These are phyloP conservation scores for Ambrosiella beaveri DNA, from an alignment of 2,329 filamentous ascomycete genomes.

Conservation along the genomic window DNA sequence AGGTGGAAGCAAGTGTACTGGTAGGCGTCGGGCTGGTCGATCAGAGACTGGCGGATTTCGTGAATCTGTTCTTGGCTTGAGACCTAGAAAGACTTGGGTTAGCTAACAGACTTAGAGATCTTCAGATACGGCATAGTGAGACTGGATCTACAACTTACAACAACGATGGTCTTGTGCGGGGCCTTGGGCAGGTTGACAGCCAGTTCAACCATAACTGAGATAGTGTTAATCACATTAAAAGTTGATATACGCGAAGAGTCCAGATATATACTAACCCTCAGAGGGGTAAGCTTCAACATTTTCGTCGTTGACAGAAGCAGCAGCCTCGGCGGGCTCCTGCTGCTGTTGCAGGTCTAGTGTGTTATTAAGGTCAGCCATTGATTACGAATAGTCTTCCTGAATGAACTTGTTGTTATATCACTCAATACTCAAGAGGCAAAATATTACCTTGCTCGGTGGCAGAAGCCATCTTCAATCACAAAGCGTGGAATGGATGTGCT, in stretches of 20 bases:
- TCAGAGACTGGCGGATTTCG: constrained; percentile 89
- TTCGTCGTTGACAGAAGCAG: background rate
- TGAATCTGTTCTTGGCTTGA: constrained; percentile 91
- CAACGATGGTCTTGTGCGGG: constrained; percentile 5
- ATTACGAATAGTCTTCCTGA: no score
- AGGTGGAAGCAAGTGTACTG: constrained; percentile 99
- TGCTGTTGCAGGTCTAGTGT: constrained; percentile 5
- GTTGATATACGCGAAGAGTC: no score
- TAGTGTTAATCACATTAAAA: background rate
- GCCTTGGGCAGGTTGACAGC: constrained; percentile 11
- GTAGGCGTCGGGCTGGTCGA: constrained; percentile 82
- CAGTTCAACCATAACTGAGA: constrained; percentile 10
- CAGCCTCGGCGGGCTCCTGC: constrained; percentile 9
- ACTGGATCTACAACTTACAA: constrained; percentile 7
- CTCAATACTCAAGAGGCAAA: background rate
- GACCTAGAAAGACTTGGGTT: constrained; percentile 35
- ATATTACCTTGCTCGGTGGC: constrained; percentile 8
- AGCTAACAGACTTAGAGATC: no score
- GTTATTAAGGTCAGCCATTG: constrained; percentile 3
- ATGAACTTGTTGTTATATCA: background rate
- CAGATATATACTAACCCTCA: background rate
- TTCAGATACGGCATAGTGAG: no score
- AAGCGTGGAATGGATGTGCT: background rate
- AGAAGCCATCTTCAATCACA: constrained; percentile 10
- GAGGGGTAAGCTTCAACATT: background rate